phyloP scores from a whole-genome alignment of 2,329 filamentous ascomycete species.

The Seiridium cupressi region DNA sequence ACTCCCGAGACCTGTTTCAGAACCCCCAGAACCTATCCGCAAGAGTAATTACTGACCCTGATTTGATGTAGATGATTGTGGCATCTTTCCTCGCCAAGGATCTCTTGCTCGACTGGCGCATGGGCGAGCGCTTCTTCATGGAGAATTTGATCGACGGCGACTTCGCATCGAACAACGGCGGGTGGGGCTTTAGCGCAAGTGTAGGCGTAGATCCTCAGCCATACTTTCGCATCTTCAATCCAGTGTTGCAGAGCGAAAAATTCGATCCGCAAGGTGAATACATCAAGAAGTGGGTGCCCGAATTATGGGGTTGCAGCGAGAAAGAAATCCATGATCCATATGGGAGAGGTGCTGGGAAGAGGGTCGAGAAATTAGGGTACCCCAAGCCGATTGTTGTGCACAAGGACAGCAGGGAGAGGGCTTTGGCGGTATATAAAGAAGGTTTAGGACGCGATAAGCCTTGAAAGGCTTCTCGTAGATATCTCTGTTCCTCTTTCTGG shows the following conservation, averaged over 20 bases:
- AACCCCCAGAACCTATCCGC: no score
- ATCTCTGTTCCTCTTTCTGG: no score
- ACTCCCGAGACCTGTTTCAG: no score
- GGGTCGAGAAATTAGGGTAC: slow-evolving; percentile 68
- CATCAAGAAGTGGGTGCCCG: slow-evolving; percentile 79
- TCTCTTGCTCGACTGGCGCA: slow-evolving; percentile 78
- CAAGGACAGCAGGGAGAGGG: slow-evolving; percentile 63
- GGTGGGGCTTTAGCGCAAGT: slow-evolving; percentile 49
- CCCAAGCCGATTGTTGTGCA: slow-evolving; percentile 75
- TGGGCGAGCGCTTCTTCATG: slow-evolving; percentile 83
- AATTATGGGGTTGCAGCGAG: slow-evolving; percentile 62
- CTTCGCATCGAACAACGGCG: slow-evolving; percentile 73
- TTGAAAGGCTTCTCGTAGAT: not conserved
- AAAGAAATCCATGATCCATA: slow-evolving; percentile 83
- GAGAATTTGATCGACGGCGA: slow-evolving; percentile 76
- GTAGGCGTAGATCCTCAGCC: slow-evolving; percentile 78
- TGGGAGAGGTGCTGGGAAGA: slow-evolving; percentile 54
- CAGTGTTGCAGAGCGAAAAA: slow-evolving; percentile 78
- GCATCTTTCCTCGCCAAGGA: slow-evolving; percentile 81
- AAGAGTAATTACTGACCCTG: no score
- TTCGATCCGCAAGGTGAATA: slow-evolving; percentile 79
- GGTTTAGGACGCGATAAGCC: slow-evolving; percentile 50
- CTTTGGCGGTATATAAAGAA: slow-evolving; percentile 68
- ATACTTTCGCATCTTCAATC: slow-evolving; percentile 90
- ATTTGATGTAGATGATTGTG: slow-evolving; percentile 61